phyloP scores from a whole-genome alignment of 2,329 filamentous ascomycete genomes.

The Magnaporthiopsis poae region DNA sequence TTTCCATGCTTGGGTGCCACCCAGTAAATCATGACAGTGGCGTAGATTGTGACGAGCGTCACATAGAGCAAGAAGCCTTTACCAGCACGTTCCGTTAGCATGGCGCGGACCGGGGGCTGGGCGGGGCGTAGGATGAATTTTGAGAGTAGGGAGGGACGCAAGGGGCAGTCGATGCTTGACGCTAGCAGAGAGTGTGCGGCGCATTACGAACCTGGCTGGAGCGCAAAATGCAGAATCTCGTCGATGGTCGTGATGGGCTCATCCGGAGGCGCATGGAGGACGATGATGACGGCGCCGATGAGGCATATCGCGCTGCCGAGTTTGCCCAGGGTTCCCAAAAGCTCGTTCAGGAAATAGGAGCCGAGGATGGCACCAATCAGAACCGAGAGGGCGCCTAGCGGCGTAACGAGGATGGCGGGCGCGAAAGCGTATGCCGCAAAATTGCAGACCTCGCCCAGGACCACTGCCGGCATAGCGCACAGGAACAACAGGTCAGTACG shows the following conservation, averaged over 20 bases:
- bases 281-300: conserved; percentile 92
- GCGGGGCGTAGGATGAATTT: too few species aligned
- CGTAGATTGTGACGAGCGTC: conserved; percentile 68
- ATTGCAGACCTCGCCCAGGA: conserved; percentile 87
- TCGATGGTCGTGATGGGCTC: conserved; percentile 85
- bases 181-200: not conserved
- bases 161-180: conserved; percentile 9
- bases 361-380: conserved; percentile 90
- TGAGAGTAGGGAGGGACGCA: too few species aligned
- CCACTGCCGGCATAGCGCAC: conserved; percentile 47
- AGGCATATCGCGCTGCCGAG: conserved; percentile 93
- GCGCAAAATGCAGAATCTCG: conserved; percentile 79
- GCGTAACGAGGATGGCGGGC: conserved; percentile 95
- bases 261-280: conserved; percentile 91
- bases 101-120: not conserved
- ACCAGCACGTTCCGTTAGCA: conserved; percentile 15
- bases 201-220: conserved; percentile 65
- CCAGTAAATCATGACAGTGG: conserved; percentile 90
- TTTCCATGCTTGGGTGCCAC: conserved; percentile 82
- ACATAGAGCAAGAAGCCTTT: conserved; percentile 86
- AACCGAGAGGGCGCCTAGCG: conserved; percentile 84
- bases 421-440: conserved; percentile 98
- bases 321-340: conserved; percentile 81
- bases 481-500: not conserved
- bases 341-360: conserved; percentile 86